These are phyloP conservation scores for Eimeria zaria DNA, from an alignment of 169 alveolate species.

Conservation along the genomic window DNA sequence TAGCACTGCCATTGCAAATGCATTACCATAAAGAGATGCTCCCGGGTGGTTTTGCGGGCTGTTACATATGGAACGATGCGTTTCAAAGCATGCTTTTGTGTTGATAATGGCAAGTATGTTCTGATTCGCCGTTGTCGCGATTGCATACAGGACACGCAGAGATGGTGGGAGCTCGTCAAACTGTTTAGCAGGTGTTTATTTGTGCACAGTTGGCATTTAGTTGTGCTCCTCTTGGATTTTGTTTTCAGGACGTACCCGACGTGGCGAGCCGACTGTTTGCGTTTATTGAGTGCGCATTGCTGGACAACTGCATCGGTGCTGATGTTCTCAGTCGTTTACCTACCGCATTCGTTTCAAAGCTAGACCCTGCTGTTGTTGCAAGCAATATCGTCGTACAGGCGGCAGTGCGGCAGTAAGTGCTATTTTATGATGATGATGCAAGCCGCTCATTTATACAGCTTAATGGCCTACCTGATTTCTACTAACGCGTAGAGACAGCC, in stretches of 20 bases:
- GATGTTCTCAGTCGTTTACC: constrained; percentile 69
- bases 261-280: constrained; percentile 66
- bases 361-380: constrained; percentile 63
- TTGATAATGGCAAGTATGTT: neutral
- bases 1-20: neutral
- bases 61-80: neutral
- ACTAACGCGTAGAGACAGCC: neutral
- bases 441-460: neutral
- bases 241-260: constrained; percentile 69
- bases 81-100: neutral
- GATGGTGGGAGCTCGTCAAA: neutral
- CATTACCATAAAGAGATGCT: neutral
- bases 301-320: constrained; percentile 81
- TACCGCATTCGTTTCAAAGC: constrained; percentile 58
- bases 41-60: neutral
- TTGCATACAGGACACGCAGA: neutral
- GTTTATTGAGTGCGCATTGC: constrained; percentile 80
- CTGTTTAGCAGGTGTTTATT: neutral
- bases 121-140: neutral
- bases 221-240: neutral
- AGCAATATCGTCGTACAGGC: constrained; percentile 41
- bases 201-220: neutral
- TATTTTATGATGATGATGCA: neutral
- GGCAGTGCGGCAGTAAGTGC: constrained; percentile 49
- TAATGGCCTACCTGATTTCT: neutral